phyloP scores from a whole-genome alignment of 2,329 filamentous ascomycete species.

The Ascochyta fabae region DNA sequence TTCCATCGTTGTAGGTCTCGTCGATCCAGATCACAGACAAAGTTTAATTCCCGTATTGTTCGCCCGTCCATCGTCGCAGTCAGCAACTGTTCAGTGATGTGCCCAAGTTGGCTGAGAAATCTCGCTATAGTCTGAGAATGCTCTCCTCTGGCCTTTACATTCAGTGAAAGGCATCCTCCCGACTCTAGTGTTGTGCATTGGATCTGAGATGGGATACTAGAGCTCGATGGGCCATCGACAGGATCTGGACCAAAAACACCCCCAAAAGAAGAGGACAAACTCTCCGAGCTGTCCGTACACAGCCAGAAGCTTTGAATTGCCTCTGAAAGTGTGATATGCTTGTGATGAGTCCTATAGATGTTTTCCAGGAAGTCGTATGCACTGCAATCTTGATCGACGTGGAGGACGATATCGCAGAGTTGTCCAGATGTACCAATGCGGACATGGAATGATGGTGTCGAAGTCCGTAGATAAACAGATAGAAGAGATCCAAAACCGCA shows the following conservation, averaged over 20 bases:
- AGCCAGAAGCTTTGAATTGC: not conserved
- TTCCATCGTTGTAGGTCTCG: slow-evolving; percentile 5
- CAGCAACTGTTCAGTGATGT: slow-evolving; percentile 2
- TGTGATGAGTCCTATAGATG: not conserved
- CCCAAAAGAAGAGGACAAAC: not conserved
- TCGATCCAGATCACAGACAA: slow-evolving; percentile 1
- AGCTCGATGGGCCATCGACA: not conserved
- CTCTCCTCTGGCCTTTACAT: not conserved
- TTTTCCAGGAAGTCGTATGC: not conserved
- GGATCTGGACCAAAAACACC: not conserved
- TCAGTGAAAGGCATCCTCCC: not conserved
- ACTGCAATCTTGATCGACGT: not conserved
- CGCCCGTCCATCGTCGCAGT: not conserved
- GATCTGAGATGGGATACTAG: not conserved
- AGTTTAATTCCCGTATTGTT: not conserved
- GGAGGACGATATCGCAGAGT: not conserved
- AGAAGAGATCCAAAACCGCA: not conserved
- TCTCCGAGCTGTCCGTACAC: not conserved
- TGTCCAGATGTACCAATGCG: not conserved
- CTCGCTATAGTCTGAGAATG: not conserved
- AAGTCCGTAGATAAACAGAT: not conserved
- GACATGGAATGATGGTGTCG: not conserved
- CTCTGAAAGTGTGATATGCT: not conserved
- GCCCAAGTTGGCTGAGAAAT: not conserved
- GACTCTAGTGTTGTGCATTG: not conserved